Percentiles rank a stretch among this genome's conserved stretches.
Evolutionary conservation across 768 basidiomycete species (phyloP).

Genomic region (Calocybe gangraenosa): DNA sequence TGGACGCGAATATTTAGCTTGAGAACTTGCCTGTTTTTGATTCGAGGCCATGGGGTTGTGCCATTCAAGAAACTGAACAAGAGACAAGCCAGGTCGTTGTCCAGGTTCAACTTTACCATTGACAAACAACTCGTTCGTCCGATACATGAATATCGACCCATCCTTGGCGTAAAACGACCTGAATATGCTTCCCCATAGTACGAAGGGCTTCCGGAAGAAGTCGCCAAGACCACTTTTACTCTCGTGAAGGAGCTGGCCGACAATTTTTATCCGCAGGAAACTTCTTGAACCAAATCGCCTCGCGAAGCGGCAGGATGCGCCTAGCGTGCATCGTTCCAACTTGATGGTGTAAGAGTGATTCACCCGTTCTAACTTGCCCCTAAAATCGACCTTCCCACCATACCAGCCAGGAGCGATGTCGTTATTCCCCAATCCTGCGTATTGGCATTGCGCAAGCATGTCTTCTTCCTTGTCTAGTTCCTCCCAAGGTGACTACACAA

Average conservation of each 20-base stretch:
- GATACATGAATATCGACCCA: slow-evolving; percentile 47
- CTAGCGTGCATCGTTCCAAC: slow-evolving; percentile 46
- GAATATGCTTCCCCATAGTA: slow-evolving; percentile 52
- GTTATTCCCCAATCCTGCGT: slow-evolving; percentile 40
- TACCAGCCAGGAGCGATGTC: slow-evolving; percentile 42
- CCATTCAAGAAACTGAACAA: slow-evolving; percentile 49
- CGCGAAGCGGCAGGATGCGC: slow-evolving; percentile 52
- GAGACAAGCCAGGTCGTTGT: slow-evolving; percentile 13
- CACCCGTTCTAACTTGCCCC: slow-evolving; percentile 29
- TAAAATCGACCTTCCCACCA: slow-evolving; percentile 58
- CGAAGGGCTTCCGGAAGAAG: slow-evolving; percentile 45
- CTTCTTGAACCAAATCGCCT: slow-evolving; percentile 62
- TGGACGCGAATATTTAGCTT: neutral
- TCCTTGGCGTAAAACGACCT: slow-evolving; percentile 63
- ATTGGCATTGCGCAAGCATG: slow-evolving; percentile 26
- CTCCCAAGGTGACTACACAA: slow-evolving; percentile 51
- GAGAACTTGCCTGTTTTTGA: slow-evolving; percentile 39
- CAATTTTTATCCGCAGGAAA: slow-evolving; percentile 48
- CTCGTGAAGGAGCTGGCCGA: slow-evolving; percentile 27
- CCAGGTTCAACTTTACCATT: slow-evolving; percentile 10
- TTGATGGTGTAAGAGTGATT: slow-evolving; percentile 30
- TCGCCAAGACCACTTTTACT: slow-evolving; percentile 26
- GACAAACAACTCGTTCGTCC: slow-evolving; percentile 43
- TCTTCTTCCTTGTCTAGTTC: slow-evolving; percentile 57
- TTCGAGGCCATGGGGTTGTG: slow-evolving; percentile 51